Conservation (phyloP, 176 grass and related monocot species). For the Typha latifolia region DNA sequence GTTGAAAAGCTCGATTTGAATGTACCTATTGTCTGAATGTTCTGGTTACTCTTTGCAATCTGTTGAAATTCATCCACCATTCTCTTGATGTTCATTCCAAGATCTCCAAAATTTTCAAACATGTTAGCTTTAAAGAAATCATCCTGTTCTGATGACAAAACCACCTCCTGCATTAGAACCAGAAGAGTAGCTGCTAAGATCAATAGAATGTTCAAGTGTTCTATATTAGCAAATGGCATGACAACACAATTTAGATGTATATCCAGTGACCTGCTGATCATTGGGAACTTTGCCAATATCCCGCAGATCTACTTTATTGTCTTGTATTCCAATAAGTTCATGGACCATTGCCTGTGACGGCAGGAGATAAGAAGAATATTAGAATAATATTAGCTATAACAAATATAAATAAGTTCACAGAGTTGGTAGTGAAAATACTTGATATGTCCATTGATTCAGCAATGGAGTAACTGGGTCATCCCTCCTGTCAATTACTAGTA, state of each 20-base stretch:
- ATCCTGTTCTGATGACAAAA: slow-evolving; percentile 90
- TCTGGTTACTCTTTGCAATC: slow-evolving; percentile 94
- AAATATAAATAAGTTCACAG: background rate
- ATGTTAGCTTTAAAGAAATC: slow-evolving; percentile 81
- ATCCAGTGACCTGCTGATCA: slow-evolving; percentile 77
- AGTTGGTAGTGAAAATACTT: slow-evolving; percentile 36
- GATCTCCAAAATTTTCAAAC: slow-evolving; percentile 95
- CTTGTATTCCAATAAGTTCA: slow-evolving; percentile 86
- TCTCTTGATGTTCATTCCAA: slow-evolving; percentile 99
- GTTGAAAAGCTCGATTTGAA: background rate
- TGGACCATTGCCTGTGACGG: slow-evolving; percentile 75
- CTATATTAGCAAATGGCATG: slow-evolving; percentile 9
- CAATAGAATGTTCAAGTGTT: slow-evolving; percentile 8
- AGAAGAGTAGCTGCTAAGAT: slow-evolving; percentile 30
- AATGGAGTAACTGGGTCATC: slow-evolving; percentile 96
- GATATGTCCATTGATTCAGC: slow-evolving; percentile 99
- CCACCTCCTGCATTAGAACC: slow-evolving; percentile 62
- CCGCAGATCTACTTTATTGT: slow-evolving; percentile 88
- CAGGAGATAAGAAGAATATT: background rate
- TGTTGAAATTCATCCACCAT: slow-evolving; percentile 99
- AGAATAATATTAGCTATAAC: background rate
- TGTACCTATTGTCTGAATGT: slow-evolving; percentile 89
- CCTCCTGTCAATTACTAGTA: slow-evolving; percentile 81
- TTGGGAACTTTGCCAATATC: slow-evolving; percentile 60
- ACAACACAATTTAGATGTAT: slow-evolving; percentile 11